Conservation (phyloP, 495 filamentous ascomycete genomes). For the Paragyromitra xinjiangensis region DNA sequence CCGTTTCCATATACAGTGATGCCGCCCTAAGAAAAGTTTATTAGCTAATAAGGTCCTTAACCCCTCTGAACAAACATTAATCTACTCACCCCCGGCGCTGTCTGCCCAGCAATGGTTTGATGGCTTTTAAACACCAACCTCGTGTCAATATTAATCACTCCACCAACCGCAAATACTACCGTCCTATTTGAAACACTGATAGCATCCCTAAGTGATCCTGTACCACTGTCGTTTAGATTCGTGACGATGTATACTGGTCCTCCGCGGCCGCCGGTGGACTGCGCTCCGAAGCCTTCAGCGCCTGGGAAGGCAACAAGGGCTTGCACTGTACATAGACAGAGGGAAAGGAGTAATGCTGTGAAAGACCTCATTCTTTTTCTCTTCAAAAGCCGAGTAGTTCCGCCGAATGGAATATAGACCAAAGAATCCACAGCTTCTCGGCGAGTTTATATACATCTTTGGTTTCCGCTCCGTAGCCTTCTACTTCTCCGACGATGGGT, state of each 20-base stretch:
- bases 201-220: conserved; percentile 61
- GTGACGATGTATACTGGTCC: conserved; percentile 60
- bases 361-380: conserved; percentile 40
- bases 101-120: conserved; percentile 61
- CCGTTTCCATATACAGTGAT: conserved; percentile 59
- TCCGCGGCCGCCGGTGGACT: conserved; percentile 59
- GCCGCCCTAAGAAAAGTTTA: conserved; percentile 33
- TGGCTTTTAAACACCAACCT: conserved; percentile 58
- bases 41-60: not conserved
- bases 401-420: conserved; percentile 6
- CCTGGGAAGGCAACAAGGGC: conserved; percentile 59
- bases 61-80: not conserved
- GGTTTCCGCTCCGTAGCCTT: not conserved
- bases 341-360: conserved; percentile 22
- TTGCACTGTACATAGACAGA: conserved; percentile 39
- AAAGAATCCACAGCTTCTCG: not conserved
- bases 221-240: conserved; percentile 59
- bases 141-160: conserved; percentile 58
- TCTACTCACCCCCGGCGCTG: conserved; percentile 56
- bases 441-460: conserved; percentile 14
- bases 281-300: conserved; percentile 60
- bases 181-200: conserved; percentile 59
- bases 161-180: conserved; percentile 60
- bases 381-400: not conserved
- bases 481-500: not conserved